phyloP scores from a whole-genome alignment of 306 rosid species.

The Dryas alaskensis region DNA sequence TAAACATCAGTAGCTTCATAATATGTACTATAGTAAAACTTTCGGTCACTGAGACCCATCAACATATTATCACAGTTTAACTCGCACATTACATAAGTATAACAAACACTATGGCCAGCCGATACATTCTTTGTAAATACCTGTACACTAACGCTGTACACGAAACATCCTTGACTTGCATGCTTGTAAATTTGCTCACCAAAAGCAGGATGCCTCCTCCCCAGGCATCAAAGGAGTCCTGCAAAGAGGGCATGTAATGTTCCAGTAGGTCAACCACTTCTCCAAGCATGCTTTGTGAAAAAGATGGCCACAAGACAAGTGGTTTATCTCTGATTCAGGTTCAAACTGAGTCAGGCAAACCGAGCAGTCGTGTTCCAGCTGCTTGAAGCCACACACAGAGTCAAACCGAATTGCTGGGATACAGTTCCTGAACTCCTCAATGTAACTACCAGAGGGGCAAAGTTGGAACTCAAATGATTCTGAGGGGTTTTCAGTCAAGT shows the following conservation, averaged over 20 bases:
- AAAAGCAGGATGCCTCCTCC: conserved; percentile 53
- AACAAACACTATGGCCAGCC: conserved; percentile 30
- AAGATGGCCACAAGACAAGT: conserved; percentile 76
- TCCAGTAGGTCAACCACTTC: conserved; percentile 89
- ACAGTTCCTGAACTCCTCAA: conserved; percentile 59
- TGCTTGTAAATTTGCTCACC: conserved; percentile 38
- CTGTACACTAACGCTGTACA: conserved; percentile 57
- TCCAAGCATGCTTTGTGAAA: conserved; percentile 82
- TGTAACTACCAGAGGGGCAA: conserved; percentile 42
- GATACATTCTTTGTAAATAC: conserved; percentile 23
- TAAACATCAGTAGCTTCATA: conserved; percentile 34
- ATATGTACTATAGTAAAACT: conserved; percentile 41
- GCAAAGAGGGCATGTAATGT: conserved; percentile 93
- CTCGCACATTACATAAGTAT: conserved; percentile 28
- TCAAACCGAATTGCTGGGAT: conserved; percentile 55
- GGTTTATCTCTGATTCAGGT: conserved; percentile 71
- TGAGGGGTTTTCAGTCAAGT: conserved; percentile 33
- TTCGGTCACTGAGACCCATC: conserved; percentile 24
- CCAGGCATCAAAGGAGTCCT: conserved; percentile 74
- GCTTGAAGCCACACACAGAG: conserved; percentile 32
- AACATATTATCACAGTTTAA: conserved; percentile 8
- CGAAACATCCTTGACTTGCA: conserved; percentile 31
- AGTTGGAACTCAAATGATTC: conserved; percentile 47
- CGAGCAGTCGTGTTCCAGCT: conserved; percentile 62
- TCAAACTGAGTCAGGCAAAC: conserved; percentile 71